phyloP scores from a whole-genome alignment of 2,329 filamentous ascomycete species.

The Ophiostoma populinum region DNA sequence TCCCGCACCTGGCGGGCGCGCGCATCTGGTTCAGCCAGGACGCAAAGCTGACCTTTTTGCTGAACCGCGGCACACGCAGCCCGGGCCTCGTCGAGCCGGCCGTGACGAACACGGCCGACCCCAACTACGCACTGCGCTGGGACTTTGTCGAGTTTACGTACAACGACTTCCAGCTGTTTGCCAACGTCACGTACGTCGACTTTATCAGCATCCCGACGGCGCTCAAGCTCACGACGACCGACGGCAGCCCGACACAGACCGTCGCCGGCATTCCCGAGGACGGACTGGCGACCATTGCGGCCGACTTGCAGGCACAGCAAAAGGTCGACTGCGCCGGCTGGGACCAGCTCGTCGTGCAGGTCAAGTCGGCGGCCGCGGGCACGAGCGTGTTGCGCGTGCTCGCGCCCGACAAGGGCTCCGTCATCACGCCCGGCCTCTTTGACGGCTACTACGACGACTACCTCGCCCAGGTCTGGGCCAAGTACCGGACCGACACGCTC shows the following conservation, averaged over 20 bases:
- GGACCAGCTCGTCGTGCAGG: conserved; percentile 31
- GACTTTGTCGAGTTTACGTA: conserved; percentile 54
- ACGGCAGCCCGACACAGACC: conserved; percentile 22
- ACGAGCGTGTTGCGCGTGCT: conserved; percentile 26
- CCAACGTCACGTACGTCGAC: conserved; percentile 60
- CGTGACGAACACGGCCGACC: conserved; percentile 46
- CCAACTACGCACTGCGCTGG: conserved; percentile 45
- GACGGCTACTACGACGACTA: conserved; percentile 31
- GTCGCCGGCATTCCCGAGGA: conserved; percentile 31
- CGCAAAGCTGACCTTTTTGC: conserved; percentile 43
- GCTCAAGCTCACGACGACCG: conserved; percentile 31
- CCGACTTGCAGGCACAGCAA: conserved; percentile 27
- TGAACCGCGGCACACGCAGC: conserved; percentile 40
- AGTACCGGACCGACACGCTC: conserved; percentile 27
- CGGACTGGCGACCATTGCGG: conserved; percentile 29
- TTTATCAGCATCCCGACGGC: conserved; percentile 52
- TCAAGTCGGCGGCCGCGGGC: conserved; percentile 15
- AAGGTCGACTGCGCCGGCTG: conserved; percentile 30
- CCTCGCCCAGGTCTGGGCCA: conserved; percentile 33
- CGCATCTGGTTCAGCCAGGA: conserved; percentile 55
- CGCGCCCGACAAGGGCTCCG: conserved; percentile 32
- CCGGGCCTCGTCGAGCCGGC: conserved; percentile 60
- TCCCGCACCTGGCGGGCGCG: conserved; percentile 53
- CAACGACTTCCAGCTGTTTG: conserved; percentile 42
- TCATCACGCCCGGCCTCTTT: conserved; percentile 27